Evolutionary conservation across 2,329 filamentous ascomycete genomes (phyloP).

Genomic region (Alternaria alternata): DNA sequence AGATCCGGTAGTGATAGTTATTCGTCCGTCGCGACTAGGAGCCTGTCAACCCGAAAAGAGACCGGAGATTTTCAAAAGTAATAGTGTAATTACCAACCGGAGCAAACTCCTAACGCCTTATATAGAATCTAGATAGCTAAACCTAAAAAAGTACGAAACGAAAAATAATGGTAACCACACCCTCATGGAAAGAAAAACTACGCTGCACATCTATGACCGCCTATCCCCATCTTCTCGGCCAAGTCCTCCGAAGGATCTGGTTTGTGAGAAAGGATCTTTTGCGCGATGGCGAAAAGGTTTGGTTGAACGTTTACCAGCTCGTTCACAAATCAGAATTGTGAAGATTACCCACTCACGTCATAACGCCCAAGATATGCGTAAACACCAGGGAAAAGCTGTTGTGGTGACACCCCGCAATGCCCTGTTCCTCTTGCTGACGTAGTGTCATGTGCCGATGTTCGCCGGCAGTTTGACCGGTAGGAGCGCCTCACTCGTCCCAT

Average conservation of each 20-base stretch:
- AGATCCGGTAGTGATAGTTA: constrained; percentile 1
- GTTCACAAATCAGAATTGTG: neutral
- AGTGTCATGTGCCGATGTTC: constrained; percentile 31
- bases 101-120: constrained; percentile 7
- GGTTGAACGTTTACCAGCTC: neutral
- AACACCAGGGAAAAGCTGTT: constrained; percentile 7
- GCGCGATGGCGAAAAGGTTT: neutral
- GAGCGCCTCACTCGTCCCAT: constrained; percentile 9
- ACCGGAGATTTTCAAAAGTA: neutral
- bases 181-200: neutral
- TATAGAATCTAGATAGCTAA: neutral
- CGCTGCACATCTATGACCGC: neutral
- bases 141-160: neutral
- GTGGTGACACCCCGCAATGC: constrained; percentile 28
- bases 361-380: constrained; percentile 9
- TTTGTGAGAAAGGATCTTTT: neutral
- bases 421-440: constrained; percentile 26
- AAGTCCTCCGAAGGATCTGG: neutral
- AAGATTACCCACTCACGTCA: constrained; percentile 2
- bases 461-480: constrained; percentile 29
- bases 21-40: neutral
- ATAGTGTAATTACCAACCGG: constrained; percentile 7
- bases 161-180: neutral
- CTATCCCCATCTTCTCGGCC: neutral
- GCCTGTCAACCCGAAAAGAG: constrained; percentile 5